phyloP scores from a whole-genome alignment of 2,329 filamentous ascomycete genomes.

The Apiospora malaysiana region DNA sequence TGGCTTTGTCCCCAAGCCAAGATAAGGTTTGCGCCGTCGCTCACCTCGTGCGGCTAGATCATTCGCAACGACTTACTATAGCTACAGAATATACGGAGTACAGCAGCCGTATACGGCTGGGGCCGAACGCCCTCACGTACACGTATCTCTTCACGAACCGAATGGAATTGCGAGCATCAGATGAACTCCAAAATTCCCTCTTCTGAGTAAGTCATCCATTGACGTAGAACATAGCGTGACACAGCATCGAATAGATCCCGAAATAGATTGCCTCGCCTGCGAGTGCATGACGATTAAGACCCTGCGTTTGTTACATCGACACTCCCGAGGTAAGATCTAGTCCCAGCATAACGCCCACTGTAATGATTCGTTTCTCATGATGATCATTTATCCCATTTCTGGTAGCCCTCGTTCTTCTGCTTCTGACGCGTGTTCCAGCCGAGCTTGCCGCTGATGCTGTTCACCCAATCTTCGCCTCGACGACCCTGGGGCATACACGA shows the following conservation, averaged over 20 bases:
- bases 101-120: background rate
- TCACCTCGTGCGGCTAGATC: background rate
- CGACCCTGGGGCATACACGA: constrained; percentile 73
- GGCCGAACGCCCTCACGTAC: background rate
- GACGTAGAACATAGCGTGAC: background rate
- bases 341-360: background rate
- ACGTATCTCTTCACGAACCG: background rate
- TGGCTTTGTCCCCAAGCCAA: background rate
- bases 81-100: background rate
- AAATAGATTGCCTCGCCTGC: background rate
- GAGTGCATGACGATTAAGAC: background rate
- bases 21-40: background rate
- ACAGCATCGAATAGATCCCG: background rate
- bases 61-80: too few relatives aligned
- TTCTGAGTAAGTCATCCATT: background rate
- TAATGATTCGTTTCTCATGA: background rate
- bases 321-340: background rate
- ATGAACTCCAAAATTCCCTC: background rate
- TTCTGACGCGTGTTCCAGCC: constrained; percentile 83
- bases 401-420: constrained; percentile 68
- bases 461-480: constrained; percentile 80
- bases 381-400: constrained; percentile 49
- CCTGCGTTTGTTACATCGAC: background rate
- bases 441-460: constrained; percentile 78
- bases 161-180: background rate